Base-by-base conservation (phyloP, 148 eudicot genomes). In the Rhododendron mucronatum region DNA sequence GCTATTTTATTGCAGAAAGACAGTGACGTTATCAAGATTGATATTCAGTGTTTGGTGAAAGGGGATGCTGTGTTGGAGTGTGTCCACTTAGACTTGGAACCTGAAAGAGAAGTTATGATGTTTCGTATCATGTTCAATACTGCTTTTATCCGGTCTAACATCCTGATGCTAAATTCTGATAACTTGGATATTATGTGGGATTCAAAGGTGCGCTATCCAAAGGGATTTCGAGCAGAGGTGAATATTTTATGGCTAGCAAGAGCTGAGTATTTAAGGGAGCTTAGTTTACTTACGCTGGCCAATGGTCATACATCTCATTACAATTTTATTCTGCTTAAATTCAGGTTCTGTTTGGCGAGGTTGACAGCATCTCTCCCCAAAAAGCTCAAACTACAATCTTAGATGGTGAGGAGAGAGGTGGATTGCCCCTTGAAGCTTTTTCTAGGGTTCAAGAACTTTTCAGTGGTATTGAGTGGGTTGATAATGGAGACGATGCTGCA, bases 21-120 rank as follows among this genome's bases (percentile, higher is more conserved):
- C 79, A 93, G 96, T 82, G 99, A 97, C 59, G 99, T 97, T 44
- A 97, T 97, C 76, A 97, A 97, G 88, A 94, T 97, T 75, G 98
- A 97, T 85, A 91, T 95, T 85, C 98, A 95, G 92, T 97, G 99
- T 87, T 90, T 93, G 90, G 99, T 97, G 80, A 93, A 95, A 95
- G 98, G 99, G 82, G 98, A 97, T 89, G 98, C 94, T 73, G 98
- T 97, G 44, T 89, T 97, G 90, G 99, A 97, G 89, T 97, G 99
- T 83, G 92, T 97, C 63, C 99, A 97, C 91, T 84, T 97, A 83
- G 98, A 97, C 88, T 47, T 92, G 89, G 98, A 95, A 84, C 90
- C 95, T n/a, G 99, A 94, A 89, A 90, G 99, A 90, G 99, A 97
- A 90, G 94, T 95, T 84, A 97, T 97, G 99, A 97, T 97, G 99